Percentiles rank a stretch among this genome's conserved stretches.
These are phyloP conservation scores for Lactifluus piperatus DNA, from an alignment of 768 basidiomycete genomes.

Conservation along the genomic window DNA sequence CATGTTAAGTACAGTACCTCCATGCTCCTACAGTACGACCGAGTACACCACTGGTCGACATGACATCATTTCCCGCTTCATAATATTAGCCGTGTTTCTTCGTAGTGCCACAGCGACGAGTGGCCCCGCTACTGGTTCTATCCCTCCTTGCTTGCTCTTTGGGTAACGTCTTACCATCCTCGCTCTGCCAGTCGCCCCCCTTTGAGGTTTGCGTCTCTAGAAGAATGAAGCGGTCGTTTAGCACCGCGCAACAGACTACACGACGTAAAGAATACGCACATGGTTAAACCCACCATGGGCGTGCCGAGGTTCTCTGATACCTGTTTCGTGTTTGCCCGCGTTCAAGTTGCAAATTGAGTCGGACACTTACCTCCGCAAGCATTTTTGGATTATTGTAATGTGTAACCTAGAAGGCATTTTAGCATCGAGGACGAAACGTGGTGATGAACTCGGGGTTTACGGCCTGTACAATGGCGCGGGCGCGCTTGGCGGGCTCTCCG, in stretches of 20 bases:
- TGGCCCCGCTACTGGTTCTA: background rate
- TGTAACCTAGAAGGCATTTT: constrained; percentile 50
- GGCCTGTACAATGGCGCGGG: constrained; percentile 93
- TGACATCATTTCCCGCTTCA: background rate
- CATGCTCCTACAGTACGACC: background rate
- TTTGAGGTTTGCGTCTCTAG: constrained; percentile 55
- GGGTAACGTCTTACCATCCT: constrained; percentile 42
- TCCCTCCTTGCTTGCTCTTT: background rate
- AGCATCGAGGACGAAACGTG: constrained; percentile 6
- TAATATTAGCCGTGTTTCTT: background rate
- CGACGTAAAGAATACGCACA: constrained; percentile 41
- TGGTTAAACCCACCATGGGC: constrained; percentile 91
- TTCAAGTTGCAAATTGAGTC: background rate
- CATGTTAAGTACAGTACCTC: background rate
- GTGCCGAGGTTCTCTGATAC: constrained; percentile 77
- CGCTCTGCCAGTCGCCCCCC: constrained; percentile 64
- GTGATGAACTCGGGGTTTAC: constrained; percentile 33
- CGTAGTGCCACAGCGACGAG: background rate
- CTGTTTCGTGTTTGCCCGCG: constrained; percentile 27
- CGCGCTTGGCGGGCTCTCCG: constrained; percentile 88
- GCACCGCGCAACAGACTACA: background rate
- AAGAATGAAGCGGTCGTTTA: background rate
- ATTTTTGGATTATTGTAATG: constrained; percentile 93
- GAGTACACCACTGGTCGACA: background rate
- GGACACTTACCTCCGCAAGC: constrained; percentile 63